Conservation (phyloP, 108 stramenopile genomes). For the Cyclostephanos tholiformis region DNA sequence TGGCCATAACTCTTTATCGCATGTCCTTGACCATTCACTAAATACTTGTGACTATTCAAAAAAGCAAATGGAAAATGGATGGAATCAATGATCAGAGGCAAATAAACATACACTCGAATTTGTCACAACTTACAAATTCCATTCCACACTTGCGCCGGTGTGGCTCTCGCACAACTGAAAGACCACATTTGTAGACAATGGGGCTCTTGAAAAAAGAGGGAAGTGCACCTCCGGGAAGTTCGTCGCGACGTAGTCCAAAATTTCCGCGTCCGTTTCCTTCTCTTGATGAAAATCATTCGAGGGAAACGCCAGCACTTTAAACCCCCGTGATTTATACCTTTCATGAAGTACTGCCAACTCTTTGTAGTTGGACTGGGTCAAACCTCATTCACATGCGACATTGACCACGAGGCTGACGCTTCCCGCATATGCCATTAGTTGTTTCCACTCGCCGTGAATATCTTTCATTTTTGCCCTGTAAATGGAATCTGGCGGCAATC, state of each 20-base stretch:
- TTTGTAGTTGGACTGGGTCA: conserved; percentile 69
- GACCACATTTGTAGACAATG: conserved; percentile 59
- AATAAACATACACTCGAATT: background rate
- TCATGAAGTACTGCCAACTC: conserved; percentile 65
- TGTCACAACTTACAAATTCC: conserved; percentile 57
- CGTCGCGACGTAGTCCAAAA: conserved; percentile 56
- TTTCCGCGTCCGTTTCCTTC: conserved; percentile 65
- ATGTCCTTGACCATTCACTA: conserved; percentile 67
- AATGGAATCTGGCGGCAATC: conserved; percentile 68
- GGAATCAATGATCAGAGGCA: background rate
- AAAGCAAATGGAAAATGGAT: background rate
- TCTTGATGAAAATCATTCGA: conserved; percentile 83
- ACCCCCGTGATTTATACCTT: conserved; percentile 53
- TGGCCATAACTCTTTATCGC: conserved; percentile 67
- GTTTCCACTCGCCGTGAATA: conserved; percentile 51
- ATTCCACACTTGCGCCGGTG: conserved; percentile 44
- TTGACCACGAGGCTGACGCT: conserved; percentile 74
- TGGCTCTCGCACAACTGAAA: conserved; percentile 62
- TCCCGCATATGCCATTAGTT: conserved; percentile 61
- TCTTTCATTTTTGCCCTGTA: conserved; percentile 58
- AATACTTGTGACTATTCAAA: conserved; percentile 62
- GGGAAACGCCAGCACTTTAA: conserved; percentile 78
- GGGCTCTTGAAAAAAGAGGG: conserved; percentile 61
- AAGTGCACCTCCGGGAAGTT: conserved; percentile 68
- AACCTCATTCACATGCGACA: conserved; percentile 82